Evolutionary conservation across 371 early-diverging fungal genomes (phyloP).

Genomic region (Umbelopsis sp.): DNA sequence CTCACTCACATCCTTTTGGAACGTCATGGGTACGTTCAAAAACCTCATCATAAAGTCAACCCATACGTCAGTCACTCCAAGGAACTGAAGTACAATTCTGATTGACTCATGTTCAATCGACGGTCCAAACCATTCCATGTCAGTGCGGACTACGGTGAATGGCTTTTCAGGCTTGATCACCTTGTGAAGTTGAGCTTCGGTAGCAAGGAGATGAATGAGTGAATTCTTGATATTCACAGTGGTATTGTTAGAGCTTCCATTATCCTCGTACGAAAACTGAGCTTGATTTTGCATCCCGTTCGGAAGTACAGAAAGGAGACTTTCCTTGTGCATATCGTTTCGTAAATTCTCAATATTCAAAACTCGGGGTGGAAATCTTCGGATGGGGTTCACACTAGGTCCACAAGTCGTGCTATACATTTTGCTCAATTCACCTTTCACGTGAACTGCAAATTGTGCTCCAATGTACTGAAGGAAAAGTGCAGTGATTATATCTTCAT

Average conservation of each 20-base stretch:
- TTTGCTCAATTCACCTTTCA: background rate
- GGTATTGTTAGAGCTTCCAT: background rate
- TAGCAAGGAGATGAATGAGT: slow-evolving; percentile 15
- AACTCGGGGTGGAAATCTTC: too few species aligned
- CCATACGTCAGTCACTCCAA: slow-evolving; percentile 24
- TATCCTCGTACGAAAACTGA: background rate
- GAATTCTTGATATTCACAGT: slow-evolving; percentile 18
- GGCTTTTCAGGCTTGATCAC: background rate
- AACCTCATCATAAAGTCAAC: slow-evolving; percentile 20
- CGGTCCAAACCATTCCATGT: slow-evolving; percentile 28
- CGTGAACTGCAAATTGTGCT: slow-evolving; percentile 17
- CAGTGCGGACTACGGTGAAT: slow-evolving; percentile 26
- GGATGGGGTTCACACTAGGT: too few species aligned
- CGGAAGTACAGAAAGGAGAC: slow-evolving; percentile 5
- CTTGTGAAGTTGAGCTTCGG: slow-evolving; percentile 25
- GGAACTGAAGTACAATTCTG: slow-evolving; percentile 20
- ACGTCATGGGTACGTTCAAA: slow-evolving; percentile 22
- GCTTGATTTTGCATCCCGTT: background rate
- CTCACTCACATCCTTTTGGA: slow-evolving; percentile 7
- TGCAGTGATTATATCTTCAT: slow-evolving; percentile 24
- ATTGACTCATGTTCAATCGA: slow-evolving; percentile 25
- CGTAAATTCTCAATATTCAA: background rate
- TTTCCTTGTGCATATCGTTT: background rate
- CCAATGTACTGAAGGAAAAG: slow-evolving; percentile 26
- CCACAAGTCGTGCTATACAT: background rate